These are phyloP conservation scores for Linnemannia exigua DNA, from an alignment of 192 early-diverging fungal genomes.

Conservation along the genomic window DNA sequence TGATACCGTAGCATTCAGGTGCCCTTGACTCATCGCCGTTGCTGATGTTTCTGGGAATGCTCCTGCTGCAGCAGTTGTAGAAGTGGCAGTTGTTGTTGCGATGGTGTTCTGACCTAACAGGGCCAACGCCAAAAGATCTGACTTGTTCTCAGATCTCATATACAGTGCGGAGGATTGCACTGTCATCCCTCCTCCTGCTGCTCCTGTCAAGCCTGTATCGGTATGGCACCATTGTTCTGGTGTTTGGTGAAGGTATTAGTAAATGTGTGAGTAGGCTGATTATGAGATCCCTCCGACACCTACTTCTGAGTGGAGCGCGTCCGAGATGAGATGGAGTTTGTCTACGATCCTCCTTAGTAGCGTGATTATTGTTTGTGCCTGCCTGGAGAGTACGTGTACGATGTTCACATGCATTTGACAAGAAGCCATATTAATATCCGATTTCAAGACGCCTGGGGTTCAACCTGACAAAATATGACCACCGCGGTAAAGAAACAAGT, in stretches of 20 bases:
- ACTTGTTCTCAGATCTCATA: not conserved
- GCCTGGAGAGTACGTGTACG: conserved; percentile 40
- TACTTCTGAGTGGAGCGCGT: not conserved
- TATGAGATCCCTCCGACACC: not conserved
- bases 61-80: not conserved
- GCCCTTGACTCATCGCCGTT: not conserved
- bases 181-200: too few species aligned
- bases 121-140: conserved; percentile 11
- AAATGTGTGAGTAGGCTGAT: conserved; percentile 25
- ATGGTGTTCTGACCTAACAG: conserved; percentile 20
- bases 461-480: not conserved
- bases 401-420: not conserved
- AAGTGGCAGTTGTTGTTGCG: not conserved
- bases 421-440: not conserved
- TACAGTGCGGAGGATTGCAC: too few species aligned
- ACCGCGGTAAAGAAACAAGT: not conserved
- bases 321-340: conserved; percentile 15
- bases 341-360: conserved; percentile 28
- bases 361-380: conserved; percentile 20
- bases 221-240: not conserved
- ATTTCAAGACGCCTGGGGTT: not conserved
- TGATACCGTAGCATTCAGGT: not conserved
- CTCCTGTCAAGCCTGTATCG: too few species aligned
- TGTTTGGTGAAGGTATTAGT: conserved; percentile 14
- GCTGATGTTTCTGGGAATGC: not conserved